Conservation (phyloP, 305 asterid genomes). For the Fraxinus xanthoxyloides region DNA sequence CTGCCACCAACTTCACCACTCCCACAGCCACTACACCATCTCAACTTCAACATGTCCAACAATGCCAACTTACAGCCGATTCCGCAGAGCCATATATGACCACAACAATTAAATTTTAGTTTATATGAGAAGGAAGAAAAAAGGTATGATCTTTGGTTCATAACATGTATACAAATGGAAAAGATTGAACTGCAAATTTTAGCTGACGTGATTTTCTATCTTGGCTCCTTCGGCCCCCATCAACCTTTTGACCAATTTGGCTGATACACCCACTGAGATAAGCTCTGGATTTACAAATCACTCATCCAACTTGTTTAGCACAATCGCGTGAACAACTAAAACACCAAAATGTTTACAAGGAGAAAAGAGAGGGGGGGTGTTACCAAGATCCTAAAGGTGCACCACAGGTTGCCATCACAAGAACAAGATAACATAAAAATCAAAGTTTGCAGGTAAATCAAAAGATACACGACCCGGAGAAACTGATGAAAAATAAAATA, state of each 20-base stretch:
- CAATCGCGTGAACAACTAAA: no score
- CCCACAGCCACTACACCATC: neutral
- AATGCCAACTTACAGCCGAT: neutral
- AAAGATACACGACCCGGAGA: no score
- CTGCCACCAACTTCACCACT: neutral
- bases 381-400: no score
- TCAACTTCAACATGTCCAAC: neutral
- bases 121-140: neutral
- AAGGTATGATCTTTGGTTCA: neutral
- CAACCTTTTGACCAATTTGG: neutral
- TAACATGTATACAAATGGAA: neutral
- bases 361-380: no score
- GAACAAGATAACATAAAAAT: no score
- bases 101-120: neutral
- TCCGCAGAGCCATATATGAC: neutral
- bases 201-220: neutral
- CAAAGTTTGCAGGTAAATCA: no score
- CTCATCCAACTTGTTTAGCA: no score
- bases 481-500: no score
- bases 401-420: no score
- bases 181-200: neutral
- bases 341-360: no score
- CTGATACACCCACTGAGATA: no score
- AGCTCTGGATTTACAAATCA: no score
- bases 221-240: neutral